Evolutionary conservation across 352 stramenopile genomes (phyloP), one percentile per base, ranked within the genome.

Genomic region (Pythium sp.): DNA sequence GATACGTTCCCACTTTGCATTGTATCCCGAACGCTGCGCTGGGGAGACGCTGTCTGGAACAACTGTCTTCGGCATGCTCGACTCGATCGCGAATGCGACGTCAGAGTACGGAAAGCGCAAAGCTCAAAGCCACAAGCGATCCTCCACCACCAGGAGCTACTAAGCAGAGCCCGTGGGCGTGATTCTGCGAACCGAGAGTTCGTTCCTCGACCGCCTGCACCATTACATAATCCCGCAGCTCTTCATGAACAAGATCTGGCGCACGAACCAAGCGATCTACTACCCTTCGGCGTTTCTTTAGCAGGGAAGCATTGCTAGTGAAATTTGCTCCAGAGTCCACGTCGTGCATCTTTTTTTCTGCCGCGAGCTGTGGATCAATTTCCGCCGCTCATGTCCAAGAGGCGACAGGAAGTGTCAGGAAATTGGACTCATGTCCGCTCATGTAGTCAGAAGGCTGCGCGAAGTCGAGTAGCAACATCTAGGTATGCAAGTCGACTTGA

Each of bases 301-400:
- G 12, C 38, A 55, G 7, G 8, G 26, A 49, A 5, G 24, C 22
- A 30, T 14, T 7, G n/a, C 20, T 18, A 58, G 53, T 1, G 15
- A 22, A 14, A 49, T 72, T 28, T 72, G 60, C 54, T 60, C 53
- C 18, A 22, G 54, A 20, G 11, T n/a, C 1, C 7, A 32, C 15
- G 32, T 14, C n/a, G 41, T 32, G 8, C 60, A 38, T 5, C 67
- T 60, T 5, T 20, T 47, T 43, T 72, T 68, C 41, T 72, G 60
- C 51, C n/a, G 63, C 20, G 54, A 68, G 12, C 5, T 61, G 2
- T 72, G 60, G 67, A 64, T 28, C 26, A 71, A 71, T 34, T 63
- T 68, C 41, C 18, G 43, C 4, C 38, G n/a, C 5, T 62, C 56
- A 20, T 72, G 65, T 59, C n/a, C 14, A 11, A 41, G 30, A 26